Base-by-base conservation (phyloP, 2,329 filamentous ascomycete species). In the Xylogone sp. region DNA sequence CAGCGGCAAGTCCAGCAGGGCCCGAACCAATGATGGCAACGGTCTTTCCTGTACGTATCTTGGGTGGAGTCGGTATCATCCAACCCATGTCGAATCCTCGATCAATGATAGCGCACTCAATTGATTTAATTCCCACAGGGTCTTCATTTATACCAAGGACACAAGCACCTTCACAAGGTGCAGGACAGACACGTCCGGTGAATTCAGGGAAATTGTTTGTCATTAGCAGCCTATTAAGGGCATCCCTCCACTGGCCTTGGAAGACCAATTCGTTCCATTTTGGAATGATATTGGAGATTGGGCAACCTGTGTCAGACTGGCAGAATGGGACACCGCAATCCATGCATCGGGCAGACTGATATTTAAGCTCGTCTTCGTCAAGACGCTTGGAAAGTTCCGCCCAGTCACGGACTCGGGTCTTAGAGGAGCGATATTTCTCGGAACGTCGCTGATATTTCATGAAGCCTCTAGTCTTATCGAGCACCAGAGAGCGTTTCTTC, bases 141-240 rank as follows among this genome's bases (percentile, higher is more conserved):
- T 97, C 92, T 68, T 96, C 92, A 65, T 95, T 97, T 74, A 97
- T 97, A 45, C 93, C 93, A 44, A 97, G 80, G 54, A 97, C 93
- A 66, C 93, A 97, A 53, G 93, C 91, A 70, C 93, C 93, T 71
- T 97, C 93, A 64, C 93, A 97, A 71, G 93, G 93, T 65, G 93
- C 93, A 53, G 93, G 93, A 72, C 93, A 97, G 53, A 97, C 93
- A 75, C 93, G 92, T 51, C 93, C 93, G 62, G 93, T 97, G 71
- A 97, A 97, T 68, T 97, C 93, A 3, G 93, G 93, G 79, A 97
- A 97, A 74, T 97, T 97, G 77, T 97, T 97, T 59, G 93, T 97
- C 88, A 95, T 93, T 49, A 97, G 77, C 10, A 97, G 79, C 53
- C 90, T 83, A 72, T 96, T 93, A 3, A 97, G 83, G 21, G 93